phyloP scores from a whole-genome alignment of 2,329 filamentous ascomycete species.

The Alternaria novae-zelandiae region DNA sequence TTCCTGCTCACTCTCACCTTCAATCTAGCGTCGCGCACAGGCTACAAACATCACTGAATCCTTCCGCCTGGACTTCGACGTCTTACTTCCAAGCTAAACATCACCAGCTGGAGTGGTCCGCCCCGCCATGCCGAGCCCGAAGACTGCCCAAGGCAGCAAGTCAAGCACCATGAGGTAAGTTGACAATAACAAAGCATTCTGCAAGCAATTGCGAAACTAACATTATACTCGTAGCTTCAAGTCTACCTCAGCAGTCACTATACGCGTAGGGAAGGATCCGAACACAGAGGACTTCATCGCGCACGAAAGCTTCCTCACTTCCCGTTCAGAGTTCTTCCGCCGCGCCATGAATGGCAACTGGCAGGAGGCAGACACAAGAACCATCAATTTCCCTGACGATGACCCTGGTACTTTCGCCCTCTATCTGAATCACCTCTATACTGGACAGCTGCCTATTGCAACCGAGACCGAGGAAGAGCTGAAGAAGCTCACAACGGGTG shows the following conservation, averaged over 20 bases:
- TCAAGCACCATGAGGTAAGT: not conserved
- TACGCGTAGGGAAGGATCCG: constrained; percentile 4
- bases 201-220: not conserved
- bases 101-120: not conserved
- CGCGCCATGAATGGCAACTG: constrained; percentile 21
- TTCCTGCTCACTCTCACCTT: not conserved
- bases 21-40: not conserved
- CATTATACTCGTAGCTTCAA: not conserved
- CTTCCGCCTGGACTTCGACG: too few relatives aligned
- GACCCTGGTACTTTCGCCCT: constrained; percentile 10
- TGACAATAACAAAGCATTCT: not conserved
- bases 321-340: constrained; percentile 21
- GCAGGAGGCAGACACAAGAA: constrained; percentile 8
- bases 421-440: constrained; percentile 20
- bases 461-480: not conserved
- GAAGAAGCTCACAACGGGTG: not conserved
- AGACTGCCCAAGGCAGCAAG: not conserved
- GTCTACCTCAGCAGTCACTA: not conserved
- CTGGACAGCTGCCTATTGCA: not conserved
- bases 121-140: not conserved
- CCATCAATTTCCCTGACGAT: constrained; percentile 13
- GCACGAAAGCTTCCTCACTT: constrained; percentile 15
- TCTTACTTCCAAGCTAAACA: not conserved
- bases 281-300: constrained; percentile 6
- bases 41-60: too few relatives aligned